These are phyloP conservation scores for Lipomyces mesembrius DNA, from an alignment of 805 yeast genomes.

Conservation along the genomic window DNA sequence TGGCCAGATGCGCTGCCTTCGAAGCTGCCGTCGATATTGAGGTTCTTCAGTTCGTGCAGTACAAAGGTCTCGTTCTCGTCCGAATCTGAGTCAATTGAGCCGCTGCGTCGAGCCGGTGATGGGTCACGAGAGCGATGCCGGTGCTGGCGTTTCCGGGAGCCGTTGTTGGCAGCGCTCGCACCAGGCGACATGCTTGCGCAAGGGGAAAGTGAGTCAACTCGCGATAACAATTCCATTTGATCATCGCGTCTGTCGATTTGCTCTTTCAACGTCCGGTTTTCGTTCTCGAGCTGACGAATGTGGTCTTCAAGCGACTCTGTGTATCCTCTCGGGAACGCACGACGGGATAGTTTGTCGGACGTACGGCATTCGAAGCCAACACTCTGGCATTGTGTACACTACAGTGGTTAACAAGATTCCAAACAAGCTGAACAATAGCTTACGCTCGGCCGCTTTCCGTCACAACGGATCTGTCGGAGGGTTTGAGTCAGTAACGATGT, in stretches of 20 bases:
- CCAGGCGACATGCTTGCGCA: conserved; percentile 3
- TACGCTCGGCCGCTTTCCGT: conserved; percentile 58
- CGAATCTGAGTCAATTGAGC: conserved; percentile 12
- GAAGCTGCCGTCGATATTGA: conserved; percentile 44
- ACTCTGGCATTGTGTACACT: conserved; percentile 78
- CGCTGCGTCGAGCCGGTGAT: conserved; percentile 10
- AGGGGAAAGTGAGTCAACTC: conserved; percentile 41
- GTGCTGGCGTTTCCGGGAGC: conserved; percentile 15
- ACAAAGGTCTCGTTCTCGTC: conserved; percentile 41
- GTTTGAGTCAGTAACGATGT: conserved; percentile 11
- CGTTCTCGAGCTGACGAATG: conserved; percentile 82
- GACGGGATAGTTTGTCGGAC: conserved; percentile 81
- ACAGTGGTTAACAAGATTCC: not conserved
- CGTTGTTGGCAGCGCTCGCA: conserved; percentile 2
- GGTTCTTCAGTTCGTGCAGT: conserved; percentile 40
- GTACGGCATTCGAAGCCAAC: conserved; percentile 88
- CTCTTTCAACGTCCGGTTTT: conserved; percentile 70
- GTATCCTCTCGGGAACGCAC: conserved; percentile 90
- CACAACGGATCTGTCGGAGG: conserved; percentile 56
- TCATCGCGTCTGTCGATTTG: conserved; percentile 68
- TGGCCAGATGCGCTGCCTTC: conserved; percentile 47
- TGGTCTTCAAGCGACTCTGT: conserved; percentile 89
- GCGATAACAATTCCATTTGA: conserved; percentile 54
- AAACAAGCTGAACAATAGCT: not conserved
- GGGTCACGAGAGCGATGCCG: conserved; percentile 4